Evolutionary conservation across 331 rosid genomes (phyloP).

Genomic region (Rosa hybrid): DNA sequence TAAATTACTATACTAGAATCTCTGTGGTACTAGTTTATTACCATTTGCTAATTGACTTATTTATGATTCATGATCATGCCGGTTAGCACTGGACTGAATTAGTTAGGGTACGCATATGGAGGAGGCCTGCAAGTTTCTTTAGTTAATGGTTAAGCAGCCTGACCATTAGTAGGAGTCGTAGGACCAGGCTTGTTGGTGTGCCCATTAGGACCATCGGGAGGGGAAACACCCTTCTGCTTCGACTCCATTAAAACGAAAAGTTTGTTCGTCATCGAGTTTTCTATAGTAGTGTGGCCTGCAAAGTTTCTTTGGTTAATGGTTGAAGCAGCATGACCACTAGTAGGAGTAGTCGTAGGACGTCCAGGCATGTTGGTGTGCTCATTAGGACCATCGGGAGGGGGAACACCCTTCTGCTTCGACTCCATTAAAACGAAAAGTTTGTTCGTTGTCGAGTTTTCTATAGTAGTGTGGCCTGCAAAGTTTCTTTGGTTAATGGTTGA

Average conservation of each 20-base stretch:
- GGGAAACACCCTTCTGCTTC: neutral
- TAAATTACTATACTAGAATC: neutral
- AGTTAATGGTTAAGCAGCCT: neutral
- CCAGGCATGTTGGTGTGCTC: neutral
- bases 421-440: too few species aligned
- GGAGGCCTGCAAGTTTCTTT: neutral
- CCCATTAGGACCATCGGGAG: neutral
- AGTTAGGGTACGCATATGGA: neutral
- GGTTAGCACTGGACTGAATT: neutral
- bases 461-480: neutral
- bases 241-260: neutral
- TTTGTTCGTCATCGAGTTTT: neutral
- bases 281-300: neutral
- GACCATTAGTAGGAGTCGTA: neutral
- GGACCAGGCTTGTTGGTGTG: neutral
- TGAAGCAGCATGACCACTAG: neutral
- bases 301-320: conserved; percentile 5
- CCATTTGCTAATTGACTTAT: neutral
- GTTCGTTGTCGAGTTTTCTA: neutral
- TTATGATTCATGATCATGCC: neutral
- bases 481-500: neutral
- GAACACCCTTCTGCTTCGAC: neutral
- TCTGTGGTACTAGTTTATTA: neutral
- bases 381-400: neutral
- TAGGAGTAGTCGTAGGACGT: neutral